These are phyloP conservation scores for Begonia loranthoides DNA, from an alignment of 306 rosid species.

Conservation along the genomic window DNA sequence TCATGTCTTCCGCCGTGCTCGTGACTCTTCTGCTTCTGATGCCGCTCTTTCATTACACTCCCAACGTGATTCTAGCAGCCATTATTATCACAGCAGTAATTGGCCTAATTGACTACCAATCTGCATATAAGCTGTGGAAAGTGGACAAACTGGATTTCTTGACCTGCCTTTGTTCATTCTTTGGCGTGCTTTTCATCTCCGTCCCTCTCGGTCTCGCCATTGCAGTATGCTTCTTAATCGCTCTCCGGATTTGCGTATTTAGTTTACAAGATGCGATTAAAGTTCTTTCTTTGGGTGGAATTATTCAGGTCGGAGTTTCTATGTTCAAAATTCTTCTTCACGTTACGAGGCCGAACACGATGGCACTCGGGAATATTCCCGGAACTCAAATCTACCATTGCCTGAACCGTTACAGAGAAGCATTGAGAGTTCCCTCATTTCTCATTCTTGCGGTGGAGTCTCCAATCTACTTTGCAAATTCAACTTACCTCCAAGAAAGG, in stretches of 20 bases:
- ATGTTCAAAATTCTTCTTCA: slow-evolving; percentile 91
- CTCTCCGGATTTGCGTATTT: too few species aligned
- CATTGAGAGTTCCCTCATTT: slow-evolving; percentile 68
- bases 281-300: too few species aligned
- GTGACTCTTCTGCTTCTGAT: slow-evolving; percentile 85
- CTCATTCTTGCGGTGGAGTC: slow-evolving; percentile 82
- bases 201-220: slow-evolving; percentile 90
- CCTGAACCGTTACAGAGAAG: slow-evolving; percentile 61
- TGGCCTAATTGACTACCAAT: slow-evolving; percentile 70
- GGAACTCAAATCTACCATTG: slow-evolving; percentile 78
- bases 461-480: slow-evolving; percentile 91
- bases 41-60: slow-evolving; percentile 92
- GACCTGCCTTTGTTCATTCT: slow-evolving; percentile 79
- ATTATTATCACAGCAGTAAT: slow-evolving; percentile 90
- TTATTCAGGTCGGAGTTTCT: slow-evolving; percentile 69
- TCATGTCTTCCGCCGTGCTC: slow-evolving; percentile 89
- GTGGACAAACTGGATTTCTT: slow-evolving; percentile 91
- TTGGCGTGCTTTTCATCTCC: slow-evolving; percentile 88
- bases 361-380: slow-evolving; percentile 65
- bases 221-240: slow-evolving; percentile 42
- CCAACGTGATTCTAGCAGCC: slow-evolving; percentile 72
- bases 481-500: slow-evolving; percentile 96
- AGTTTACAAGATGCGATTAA: too few species aligned
- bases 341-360: slow-evolving; percentile 83
- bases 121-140: slow-evolving; percentile 63